phyloP scores from a whole-genome alignment of 176 grass and related monocot genomes.

The Paspalum vaginatum region DNA sequence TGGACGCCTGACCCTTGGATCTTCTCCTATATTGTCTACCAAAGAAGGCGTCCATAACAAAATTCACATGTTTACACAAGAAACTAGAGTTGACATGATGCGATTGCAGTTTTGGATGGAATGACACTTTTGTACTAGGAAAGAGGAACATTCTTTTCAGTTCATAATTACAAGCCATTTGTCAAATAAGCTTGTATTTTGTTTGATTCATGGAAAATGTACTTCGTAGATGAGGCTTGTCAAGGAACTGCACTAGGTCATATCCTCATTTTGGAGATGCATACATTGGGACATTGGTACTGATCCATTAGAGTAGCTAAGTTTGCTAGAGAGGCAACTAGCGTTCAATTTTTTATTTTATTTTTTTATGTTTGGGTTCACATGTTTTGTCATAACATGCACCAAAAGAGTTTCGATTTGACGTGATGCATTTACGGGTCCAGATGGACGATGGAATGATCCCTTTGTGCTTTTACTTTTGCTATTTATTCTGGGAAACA shows the following conservation, averaged over 20 bases:
- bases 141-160: too few relatives aligned
- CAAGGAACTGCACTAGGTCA: not conserved
- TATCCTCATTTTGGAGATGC: not conserved
- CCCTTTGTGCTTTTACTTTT: not conserved
- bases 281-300: not conserved
- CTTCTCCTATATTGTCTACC: too few relatives aligned
- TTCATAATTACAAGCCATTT: too few relatives aligned
- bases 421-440: not conserved
- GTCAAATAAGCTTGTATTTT: not conserved
- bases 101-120: too few relatives aligned
- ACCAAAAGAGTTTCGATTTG: not conserved
- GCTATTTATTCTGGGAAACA: too few relatives aligned
- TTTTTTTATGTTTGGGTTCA: not conserved
- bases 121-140: too few relatives aligned
- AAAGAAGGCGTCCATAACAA: too few relatives aligned
- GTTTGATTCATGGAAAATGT: not conserved
- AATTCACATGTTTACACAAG: too few relatives aligned
- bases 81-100: too few relatives aligned
- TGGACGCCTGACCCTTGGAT: too few relatives aligned
- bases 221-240: not conserved
- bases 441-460: not conserved
- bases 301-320: not conserved
- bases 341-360: not conserved
- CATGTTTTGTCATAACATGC: not conserved
- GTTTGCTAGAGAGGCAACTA: not conserved